These are phyloP conservation scores for Aspergillus fijiensis DNA, from an alignment of 2,329 filamentous ascomycete genomes.

Conservation along the genomic window DNA sequence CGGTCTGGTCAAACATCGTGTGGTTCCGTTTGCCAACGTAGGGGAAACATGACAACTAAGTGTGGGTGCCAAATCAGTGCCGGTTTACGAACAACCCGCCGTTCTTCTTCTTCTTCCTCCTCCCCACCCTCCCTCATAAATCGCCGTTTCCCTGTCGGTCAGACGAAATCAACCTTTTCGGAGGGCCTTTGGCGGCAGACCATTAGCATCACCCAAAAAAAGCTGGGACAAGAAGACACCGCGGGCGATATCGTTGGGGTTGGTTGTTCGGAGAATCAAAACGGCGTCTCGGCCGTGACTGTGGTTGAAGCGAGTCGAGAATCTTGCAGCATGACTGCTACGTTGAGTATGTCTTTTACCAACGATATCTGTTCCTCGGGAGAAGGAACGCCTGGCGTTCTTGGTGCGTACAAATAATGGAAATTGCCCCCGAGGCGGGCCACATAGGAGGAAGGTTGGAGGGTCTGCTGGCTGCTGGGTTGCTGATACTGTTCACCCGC, in stretches of 20 bases:
- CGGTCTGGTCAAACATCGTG: conserved; percentile 5
- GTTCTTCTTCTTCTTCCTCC: conserved; percentile 7
- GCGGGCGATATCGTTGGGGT: conserved; percentile 6
- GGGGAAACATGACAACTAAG: conserved; percentile 17
- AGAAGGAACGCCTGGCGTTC: conserved; percentile 17
- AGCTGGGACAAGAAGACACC: background rate
- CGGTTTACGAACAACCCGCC: conserved; percentile 7
- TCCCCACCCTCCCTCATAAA: background rate
- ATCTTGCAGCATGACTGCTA: conserved; percentile 43
- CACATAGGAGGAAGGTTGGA: conserved; percentile 8
- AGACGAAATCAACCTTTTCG: background rate
- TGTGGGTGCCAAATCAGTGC: conserved; percentile 10
- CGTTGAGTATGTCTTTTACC: conserved; percentile 42
- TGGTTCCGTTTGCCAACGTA: conserved; percentile 14
- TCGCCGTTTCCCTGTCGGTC: conserved; percentile 3
- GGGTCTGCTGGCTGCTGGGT: conserved; percentile 31
- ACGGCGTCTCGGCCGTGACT: conserved; percentile 28
- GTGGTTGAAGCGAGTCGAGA: conserved; percentile 29
- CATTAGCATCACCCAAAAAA: background rate
- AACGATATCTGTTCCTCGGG: conserved; percentile 19
- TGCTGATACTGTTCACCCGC: conserved; percentile 41
- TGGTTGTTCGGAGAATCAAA: conserved; percentile 13
- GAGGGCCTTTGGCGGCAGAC: background rate
- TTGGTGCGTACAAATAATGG: conserved; percentile 15
- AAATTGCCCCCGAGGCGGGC: conserved; percentile 11